These are phyloP conservation scores for Purpureocillium lavendulum DNA, from an alignment of 2,329 filamentous ascomycete genomes.

Conservation along the genomic window DNA sequence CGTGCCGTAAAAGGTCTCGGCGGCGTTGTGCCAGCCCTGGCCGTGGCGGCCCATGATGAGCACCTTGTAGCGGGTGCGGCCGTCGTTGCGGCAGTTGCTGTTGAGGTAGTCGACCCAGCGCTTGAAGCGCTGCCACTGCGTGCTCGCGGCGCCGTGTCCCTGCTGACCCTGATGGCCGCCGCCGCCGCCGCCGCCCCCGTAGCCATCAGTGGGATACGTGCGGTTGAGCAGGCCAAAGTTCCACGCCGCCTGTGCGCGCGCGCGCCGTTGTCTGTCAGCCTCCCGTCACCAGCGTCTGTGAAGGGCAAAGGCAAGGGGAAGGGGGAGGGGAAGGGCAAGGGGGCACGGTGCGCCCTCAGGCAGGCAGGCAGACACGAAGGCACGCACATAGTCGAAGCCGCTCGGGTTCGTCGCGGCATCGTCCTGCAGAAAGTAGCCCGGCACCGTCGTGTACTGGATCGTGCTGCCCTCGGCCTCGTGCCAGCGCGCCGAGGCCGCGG, in stretches of 20 bases:
- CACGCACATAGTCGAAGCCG: conserved; percentile 55
- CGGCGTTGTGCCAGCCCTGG: conserved; percentile 56
- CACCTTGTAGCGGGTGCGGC: conserved; percentile 52
- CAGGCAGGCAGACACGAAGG: too few species aligned
- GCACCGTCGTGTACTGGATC: conserved; percentile 51
- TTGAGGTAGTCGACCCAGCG: conserved; percentile 50
- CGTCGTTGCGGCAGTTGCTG: conserved; percentile 22
- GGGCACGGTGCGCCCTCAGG: too few species aligned
- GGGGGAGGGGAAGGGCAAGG: too few species aligned
- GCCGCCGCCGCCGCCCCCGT: conserved; percentile 24
- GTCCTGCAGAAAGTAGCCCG: conserved; percentile 58
- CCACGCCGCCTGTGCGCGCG: conserved; percentile 43
- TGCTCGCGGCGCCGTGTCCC: too few species aligned
- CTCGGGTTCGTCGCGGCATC: conserved; percentile 43
- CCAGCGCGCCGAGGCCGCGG: conserved; percentile 18
- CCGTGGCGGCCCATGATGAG: conserved; percentile 63
- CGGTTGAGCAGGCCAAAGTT: conserved; percentile 61
- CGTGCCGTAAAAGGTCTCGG: conserved; percentile 59
- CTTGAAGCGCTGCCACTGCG: conserved; percentile 58
- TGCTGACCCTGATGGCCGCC: conserved; percentile 26
- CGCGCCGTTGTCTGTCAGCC: too few species aligned
- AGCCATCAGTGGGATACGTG: conserved; percentile 47
- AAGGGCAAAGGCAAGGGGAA: too few species aligned
- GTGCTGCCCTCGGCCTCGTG: conserved; percentile 25
- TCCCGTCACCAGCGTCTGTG: too few species aligned